Conservation (phyloP, 129 eudicot genomes). For the Lonicera japonica region DNA sequence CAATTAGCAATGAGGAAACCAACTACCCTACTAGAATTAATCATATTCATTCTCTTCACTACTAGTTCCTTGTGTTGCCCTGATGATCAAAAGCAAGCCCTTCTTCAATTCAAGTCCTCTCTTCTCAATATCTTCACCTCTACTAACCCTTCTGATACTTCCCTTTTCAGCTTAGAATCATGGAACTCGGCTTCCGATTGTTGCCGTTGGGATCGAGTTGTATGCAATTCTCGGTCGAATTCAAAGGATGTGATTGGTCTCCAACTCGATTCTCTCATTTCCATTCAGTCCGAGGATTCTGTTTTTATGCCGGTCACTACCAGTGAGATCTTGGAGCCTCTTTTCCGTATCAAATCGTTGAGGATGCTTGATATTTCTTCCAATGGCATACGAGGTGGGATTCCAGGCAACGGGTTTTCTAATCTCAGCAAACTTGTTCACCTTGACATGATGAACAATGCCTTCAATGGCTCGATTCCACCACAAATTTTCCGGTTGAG, state of each 20-base stretch:
- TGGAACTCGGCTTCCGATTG: conserved; percentile 44
- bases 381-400: conserved; percentile 31
- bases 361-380: conserved; percentile 38
- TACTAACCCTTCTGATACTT: neutral
- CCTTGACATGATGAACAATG: conserved; percentile 47
- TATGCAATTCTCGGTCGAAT: conserved; percentile 12
- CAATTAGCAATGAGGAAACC: too few species aligned
- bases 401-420: conserved; percentile 31
- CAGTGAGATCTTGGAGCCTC: conserved; percentile 30
- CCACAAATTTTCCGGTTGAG: conserved; percentile 20
- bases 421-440: conserved; percentile 40
- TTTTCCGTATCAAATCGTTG: conserved; percentile 29
- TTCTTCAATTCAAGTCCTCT: conserved; percentile 20
- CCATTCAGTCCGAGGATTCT: neutral
- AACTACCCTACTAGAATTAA: too few species aligned
- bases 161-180: conserved; percentile 16
- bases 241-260: conserved; percentile 23
- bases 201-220: conserved; percentile 46
- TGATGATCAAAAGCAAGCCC: conserved; percentile 27
- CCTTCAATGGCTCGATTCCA: conserved; percentile 39
- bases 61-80: conserved; percentile 13
- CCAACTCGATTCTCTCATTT: conserved; percentile 18
- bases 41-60: conserved; percentile 1
- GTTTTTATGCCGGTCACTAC: conserved; percentile 10
- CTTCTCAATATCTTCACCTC: too few species aligned